Base-by-base conservation (phyloP, 805 yeast genomes). In the Teunomyces atbi region DNA sequence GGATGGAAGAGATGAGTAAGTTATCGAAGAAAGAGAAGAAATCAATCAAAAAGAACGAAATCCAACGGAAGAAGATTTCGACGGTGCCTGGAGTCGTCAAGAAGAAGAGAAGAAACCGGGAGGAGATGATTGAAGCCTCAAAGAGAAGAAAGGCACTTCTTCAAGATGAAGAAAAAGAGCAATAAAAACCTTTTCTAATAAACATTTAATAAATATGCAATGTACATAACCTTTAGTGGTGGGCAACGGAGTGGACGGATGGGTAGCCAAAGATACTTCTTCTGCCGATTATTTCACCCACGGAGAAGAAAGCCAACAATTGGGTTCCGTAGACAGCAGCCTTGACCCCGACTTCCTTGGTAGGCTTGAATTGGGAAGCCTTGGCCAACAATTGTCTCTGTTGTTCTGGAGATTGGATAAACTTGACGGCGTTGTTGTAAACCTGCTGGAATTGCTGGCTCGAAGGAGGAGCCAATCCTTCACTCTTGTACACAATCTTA, bases 221-320 rank as follows among this genome's bases (percentile, higher is more conserved):
- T 30, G 12, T n/a, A 20, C 21, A 32, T 21, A 40, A 12, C 27
- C 26, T n/a, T 41, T 49, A 52, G 38, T 49, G 68, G 60, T 52
- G 67, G 37, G n/a, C 23, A 32, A 13, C 35, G 66, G 78, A 81
- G 51, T 81, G 83, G 57, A 69, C 77, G 13, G 77, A 61, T 62
- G 88, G 87, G 78, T 94, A 92, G 57, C 97, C 97, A 62, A 90
- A 87, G 50, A 94, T 59, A 62, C 87, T 82, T 78, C 98, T 86
- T 79, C 98, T 89, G 64, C 99, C 99, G 62, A 94, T 78, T 58
- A 91, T 82, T 79, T 94, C 99, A 66, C 99, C 99, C 40, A 92
- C 77, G 21, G 97, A 82, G 73, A 90, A 94, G 66, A 91, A 79
- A 54, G 97, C 99, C 55, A 88, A 75, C 46, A 92, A 72, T 74